Conservation (phyloP, 495 filamentous ascomycete species). For the Tuber aestivum region DNA sequence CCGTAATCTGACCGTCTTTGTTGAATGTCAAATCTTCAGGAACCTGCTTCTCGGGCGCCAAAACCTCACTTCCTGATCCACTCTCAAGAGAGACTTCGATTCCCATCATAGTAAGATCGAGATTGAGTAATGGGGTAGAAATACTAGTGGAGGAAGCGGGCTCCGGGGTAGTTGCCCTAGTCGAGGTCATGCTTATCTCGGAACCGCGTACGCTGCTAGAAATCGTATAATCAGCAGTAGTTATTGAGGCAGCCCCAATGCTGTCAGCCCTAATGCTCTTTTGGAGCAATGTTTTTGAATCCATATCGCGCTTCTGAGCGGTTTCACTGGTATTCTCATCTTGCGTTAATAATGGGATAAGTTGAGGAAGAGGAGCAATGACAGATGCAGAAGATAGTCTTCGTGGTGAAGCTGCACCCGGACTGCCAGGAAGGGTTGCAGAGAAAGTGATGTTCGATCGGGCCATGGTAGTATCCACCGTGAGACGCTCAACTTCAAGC, state of each 20-base stretch:
- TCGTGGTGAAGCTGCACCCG: conserved; percentile 9
- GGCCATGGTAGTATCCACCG: conserved; percentile 15
- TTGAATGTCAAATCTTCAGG: conserved; percentile 86
- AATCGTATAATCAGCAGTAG: conserved; percentile 66
- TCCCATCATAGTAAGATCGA: conserved; percentile 31
- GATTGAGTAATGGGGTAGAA: conserved; percentile 34
- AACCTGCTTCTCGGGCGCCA: conserved; percentile 77
- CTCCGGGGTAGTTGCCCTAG: conserved; percentile 85
- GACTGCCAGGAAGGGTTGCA: conserved; percentile 1
- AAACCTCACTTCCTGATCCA: conserved; percentile 45
- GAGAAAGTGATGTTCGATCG: conserved; percentile 6
- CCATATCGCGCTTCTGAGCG: conserved; percentile 16
- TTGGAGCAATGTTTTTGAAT: conserved; percentile 14
- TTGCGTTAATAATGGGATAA: conserved; percentile 36
- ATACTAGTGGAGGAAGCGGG: conserved; percentile 39
- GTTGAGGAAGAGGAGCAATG: conserved; percentile 41
- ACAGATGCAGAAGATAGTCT: conserved; percentile 37
- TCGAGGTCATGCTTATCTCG: conserved; percentile 75
- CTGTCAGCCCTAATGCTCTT: conserved; percentile 46
- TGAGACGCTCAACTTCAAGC: background rate
- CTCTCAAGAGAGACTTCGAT: conserved; percentile 42
- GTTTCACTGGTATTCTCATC: conserved; percentile 20
- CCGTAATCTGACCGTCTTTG: conserved; percentile 90
- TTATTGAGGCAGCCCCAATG: conserved; percentile 50
- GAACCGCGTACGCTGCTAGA: conserved; percentile 69